Evolutionary conservation across 2,329 filamentous ascomycete species (phyloP).

Genomic region (Pestalotiopsis sp.): DNA sequence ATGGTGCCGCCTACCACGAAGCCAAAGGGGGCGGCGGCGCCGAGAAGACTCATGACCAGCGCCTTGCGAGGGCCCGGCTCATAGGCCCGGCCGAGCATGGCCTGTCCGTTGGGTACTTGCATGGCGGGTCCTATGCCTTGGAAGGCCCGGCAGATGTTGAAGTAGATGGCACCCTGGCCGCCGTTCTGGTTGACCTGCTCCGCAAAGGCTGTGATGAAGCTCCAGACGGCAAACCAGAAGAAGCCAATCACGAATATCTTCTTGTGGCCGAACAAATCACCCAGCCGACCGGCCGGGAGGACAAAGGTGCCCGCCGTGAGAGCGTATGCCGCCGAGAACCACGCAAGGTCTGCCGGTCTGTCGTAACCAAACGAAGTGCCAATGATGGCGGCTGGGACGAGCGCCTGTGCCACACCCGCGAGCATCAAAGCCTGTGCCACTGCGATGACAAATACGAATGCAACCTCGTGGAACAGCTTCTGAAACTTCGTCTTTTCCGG

Average conservation of each 20-base stretch:
- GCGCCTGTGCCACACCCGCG: constrained; percentile 29
- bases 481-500: background rate
- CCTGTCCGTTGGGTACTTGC: constrained; percentile 55
- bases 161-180: constrained; percentile 35
- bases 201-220: constrained; percentile 44
- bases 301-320: constrained; percentile 54
- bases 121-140: constrained; percentile 56
- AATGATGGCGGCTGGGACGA: constrained; percentile 36
- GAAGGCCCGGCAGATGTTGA: constrained; percentile 45
- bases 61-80: constrained; percentile 42
- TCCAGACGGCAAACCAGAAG: constrained; percentile 51
- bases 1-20: constrained; percentile 31
- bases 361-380: constrained; percentile 40
- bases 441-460: constrained; percentile 5
- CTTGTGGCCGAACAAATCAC: constrained; percentile 53
- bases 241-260: constrained; percentile 50
- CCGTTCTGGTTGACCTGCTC: constrained; percentile 32
- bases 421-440: constrained; percentile 9
- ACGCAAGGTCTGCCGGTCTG: constrained; percentile 43
- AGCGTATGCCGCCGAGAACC: constrained; percentile 50
- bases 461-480: background rate
- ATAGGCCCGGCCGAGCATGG: constrained; percentile 49
- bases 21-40: constrained; percentile 33
- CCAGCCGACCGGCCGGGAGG: constrained; percentile 48
- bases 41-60: constrained; percentile 34